phyloP scores from a whole-genome alignment of 129 eudicot species.

The Helianthus tuberosus region DNA sequence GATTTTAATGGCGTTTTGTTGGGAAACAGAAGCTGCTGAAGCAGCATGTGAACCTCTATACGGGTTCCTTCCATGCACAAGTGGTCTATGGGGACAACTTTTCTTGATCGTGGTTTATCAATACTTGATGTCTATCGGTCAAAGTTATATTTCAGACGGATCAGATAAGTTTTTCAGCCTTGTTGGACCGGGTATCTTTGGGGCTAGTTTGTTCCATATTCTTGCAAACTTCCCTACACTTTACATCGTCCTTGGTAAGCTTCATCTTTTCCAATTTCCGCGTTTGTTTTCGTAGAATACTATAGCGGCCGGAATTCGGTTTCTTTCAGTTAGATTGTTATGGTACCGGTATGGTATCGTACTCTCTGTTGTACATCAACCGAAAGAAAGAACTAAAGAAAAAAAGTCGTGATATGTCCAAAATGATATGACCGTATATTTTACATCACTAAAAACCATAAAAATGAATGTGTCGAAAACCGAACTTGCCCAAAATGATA shows the following conservation, averaged over 20 bases:
- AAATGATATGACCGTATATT: too few species aligned
- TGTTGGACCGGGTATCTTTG: slow-evolving; percentile 17
- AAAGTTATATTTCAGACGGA: slow-evolving; percentile 1
- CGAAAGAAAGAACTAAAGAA: too few species aligned
- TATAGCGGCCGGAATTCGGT: too few species aligned
- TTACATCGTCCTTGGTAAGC: neutral
- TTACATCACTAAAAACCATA: too few species aligned
- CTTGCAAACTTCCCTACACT: slow-evolving; percentile 17
- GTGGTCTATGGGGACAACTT: neutral
- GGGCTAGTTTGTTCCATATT: slow-evolving; percentile 17
- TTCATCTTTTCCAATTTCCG: neutral
- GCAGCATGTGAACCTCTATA: neutral
- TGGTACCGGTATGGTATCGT: too few species aligned
- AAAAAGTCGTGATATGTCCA: too few species aligned
- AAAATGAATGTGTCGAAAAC: too few species aligned
- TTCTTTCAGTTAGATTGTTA: too few species aligned
- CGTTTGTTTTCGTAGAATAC: too few species aligned
- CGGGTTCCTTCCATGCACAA: slow-evolving; percentile 11
- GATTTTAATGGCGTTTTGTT: slow-evolving; percentile 4
- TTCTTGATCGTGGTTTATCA: slow-evolving; percentile 14
- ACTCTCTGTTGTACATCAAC: too few species aligned
- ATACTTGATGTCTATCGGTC: slow-evolving; percentile 1
- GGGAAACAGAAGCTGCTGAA: slow-evolving; percentile 1
- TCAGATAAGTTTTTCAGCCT: slow-evolving; percentile 6
- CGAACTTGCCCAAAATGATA: too few species aligned